Base-by-base conservation (phyloP, 148 eudicot genomes). In the Chenopodium suecicum region DNA sequence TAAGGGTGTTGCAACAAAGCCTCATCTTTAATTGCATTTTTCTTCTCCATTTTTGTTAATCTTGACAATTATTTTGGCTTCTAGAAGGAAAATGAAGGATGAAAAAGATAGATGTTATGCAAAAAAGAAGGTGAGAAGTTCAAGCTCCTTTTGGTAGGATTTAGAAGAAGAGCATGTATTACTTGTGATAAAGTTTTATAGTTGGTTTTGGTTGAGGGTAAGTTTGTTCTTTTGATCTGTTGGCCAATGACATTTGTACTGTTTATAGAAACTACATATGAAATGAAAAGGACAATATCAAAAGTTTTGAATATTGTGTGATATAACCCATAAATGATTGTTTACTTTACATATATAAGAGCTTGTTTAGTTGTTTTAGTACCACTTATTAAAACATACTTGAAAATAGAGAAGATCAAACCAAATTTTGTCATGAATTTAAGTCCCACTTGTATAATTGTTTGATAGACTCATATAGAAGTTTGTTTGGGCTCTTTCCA, bases 1-100 rank as follows among this genome's bases (percentile, higher is more conserved):
- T 63, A 74, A n/a, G 91, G 95, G 60, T 92, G 95, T 78, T 92
- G 94, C 13, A 91, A 78, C 3, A 86, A 60, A 32, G 85, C 32
- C 56, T 87, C 92, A 70, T 93, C 93, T 82, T 76, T 82, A 54
- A 84, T 78, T 72, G 47, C 83, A 73, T 65, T 77, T 68, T 81
- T 88, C 79, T 89, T 92, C 84, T 80, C 74, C 87, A 85, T 85
- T 13, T 54, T 34, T 70, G 41, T 37, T 11, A 1, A 47, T 20
- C 8, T 31, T 81, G 3, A 46, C 20, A 27, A 19, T 31, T 46
- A 7, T n/a, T 29, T 3, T 64, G 48, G 46, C 14, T 27, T 60
- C 34, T 48, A 70, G 54, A 68, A 44, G 81, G 13, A 72, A 8
- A 78, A 32, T 83, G 88, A 89, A 85, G 86, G 81, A 14, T 4